A percentile compares a stretch with the other conserved stretches of the same genome.
Conservation (phyloP, 768 basidiomycete genomes). For the Tylopilus plumbeoviolaceoides region DNA sequence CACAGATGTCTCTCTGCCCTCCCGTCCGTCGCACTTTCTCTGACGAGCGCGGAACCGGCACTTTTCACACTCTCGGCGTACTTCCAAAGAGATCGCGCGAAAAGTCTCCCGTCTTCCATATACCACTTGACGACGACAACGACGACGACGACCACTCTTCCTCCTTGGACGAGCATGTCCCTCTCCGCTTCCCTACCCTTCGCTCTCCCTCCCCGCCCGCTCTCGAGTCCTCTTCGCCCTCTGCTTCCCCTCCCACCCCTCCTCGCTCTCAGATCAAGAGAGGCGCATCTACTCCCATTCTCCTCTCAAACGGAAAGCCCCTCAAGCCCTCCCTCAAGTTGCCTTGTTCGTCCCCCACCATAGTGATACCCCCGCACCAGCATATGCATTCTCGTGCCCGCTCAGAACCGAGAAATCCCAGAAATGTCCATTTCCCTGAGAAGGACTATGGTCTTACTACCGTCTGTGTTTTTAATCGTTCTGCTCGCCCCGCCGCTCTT, state of each 20-base stretch:
- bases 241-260: neutral
- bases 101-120: constrained; percentile 19
- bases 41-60: too few species aligned
- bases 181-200: constrained; percentile 41
- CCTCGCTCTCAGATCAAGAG: constrained; percentile 22
- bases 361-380: constrained; percentile 1
- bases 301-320: constrained; percentile 66
- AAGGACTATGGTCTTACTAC: constrained; percentile 57
- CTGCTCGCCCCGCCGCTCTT: constrained; percentile 66
- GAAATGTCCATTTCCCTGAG: constrained; percentile 87
- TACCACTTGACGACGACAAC: constrained; percentile 21
- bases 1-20: neutral
- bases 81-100: constrained; percentile 40
- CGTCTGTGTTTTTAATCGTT: constrained; percentile 58
- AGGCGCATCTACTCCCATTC: constrained; percentile 25
- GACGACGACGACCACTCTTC: constrained; percentile 19
- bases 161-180: constrained; percentile 15
- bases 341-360: constrained; percentile 18
- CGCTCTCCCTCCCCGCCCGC: constrained; percentile 22
- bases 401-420: constrained; percentile 68
- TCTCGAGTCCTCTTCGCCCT: neutral
- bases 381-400: constrained; percentile 31
- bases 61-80: constrained; percentile 41
- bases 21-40: constrained; percentile 20
- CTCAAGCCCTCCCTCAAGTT: constrained; percentile 83